Evolutionary conservation across 2,329 filamentous ascomycete genomes (phyloP).

Genomic region (Fusarium liriodendri): DNA sequence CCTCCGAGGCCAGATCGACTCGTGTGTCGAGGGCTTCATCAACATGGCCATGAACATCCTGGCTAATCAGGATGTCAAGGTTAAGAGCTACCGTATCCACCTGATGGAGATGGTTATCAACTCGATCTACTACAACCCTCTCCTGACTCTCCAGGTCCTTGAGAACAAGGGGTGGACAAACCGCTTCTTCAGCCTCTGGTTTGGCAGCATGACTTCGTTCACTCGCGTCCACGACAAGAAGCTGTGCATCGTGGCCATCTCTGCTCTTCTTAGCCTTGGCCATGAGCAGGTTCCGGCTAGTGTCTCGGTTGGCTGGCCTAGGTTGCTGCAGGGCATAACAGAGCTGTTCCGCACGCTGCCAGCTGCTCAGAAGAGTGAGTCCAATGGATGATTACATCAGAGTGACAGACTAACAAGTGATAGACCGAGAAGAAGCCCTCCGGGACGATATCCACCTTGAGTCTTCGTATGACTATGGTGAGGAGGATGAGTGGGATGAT

Average conservation of each 20-base stretch:
- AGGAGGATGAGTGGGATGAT: slow-evolving; percentile 85
- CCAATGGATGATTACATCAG: no score
- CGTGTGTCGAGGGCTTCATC: slow-evolving; percentile 89
- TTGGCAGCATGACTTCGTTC: slow-evolving; percentile 94
- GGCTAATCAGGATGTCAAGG: slow-evolving; percentile 78
- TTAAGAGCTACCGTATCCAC: slow-evolving; percentile 95
- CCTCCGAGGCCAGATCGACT: slow-evolving; percentile 87
- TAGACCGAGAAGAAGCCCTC: slow-evolving; percentile 90
- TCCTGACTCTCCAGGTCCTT: slow-evolving; percentile 85
- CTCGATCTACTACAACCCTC: slow-evolving; percentile 95
- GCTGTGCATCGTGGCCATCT: slow-evolving; percentile 94
- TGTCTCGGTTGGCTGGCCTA: slow-evolving; percentile 94
- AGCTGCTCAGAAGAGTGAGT: slow-evolving; percentile 83
- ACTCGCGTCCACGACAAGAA: slow-evolving; percentile 98
- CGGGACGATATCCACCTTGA: slow-evolving; percentile 86
- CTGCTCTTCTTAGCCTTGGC: slow-evolving; percentile 82
- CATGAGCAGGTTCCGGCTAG: slow-evolving; percentile 89
- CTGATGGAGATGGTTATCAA: slow-evolving; percentile 99
- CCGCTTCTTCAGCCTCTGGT: slow-evolving; percentile 99
- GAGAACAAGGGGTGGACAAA: slow-evolving; percentile 96
- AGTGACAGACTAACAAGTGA: slow-evolving; percentile 40
- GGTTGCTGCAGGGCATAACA: slow-evolving; percentile 88
- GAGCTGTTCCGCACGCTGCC: slow-evolving; percentile 93
- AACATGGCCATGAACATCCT: slow-evolving; percentile 88
- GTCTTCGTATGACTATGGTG: slow-evolving; percentile 71